Percentiles rank a stretch among this genome's conserved stretches.
phyloP scores from a whole-genome alignment of 1,284 basidiomycete genomes.

The Malassezia vespertilionis region DNA sequence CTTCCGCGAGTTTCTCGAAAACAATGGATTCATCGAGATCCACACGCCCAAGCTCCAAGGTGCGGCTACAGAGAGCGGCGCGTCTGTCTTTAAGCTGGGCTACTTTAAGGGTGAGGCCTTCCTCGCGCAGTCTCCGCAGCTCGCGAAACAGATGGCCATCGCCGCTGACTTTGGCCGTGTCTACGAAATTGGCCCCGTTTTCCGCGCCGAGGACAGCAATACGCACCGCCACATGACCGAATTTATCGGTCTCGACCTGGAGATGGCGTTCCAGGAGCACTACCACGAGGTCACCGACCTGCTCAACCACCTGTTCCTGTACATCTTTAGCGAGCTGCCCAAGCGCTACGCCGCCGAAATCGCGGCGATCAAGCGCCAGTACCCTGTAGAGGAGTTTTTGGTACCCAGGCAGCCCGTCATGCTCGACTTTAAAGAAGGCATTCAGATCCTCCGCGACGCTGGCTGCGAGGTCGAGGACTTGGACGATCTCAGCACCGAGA shows the following conservation, averaged over 20 bases:
- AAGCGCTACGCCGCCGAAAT: constrained; percentile 70
- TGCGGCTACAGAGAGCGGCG: constrained; percentile 90
- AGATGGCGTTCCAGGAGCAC: constrained; percentile 96
- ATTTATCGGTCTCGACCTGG: constrained; percentile 95
- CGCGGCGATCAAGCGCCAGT: constrained; percentile 69
- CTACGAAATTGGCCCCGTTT: constrained; percentile 86
- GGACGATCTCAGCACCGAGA: constrained; percentile 45
- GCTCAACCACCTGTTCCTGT: constrained; percentile 42
- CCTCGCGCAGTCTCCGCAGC: constrained; percentile 90
- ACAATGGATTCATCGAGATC: constrained; percentile 76
- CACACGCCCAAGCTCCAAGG: constrained; percentile 96
- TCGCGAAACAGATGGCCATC: constrained; percentile 99
- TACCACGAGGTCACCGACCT: constrained; percentile 64
- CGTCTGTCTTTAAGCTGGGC: constrained; percentile 91
- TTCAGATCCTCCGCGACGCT: constrained; percentile 38
- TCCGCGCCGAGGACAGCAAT: constrained; percentile 96
- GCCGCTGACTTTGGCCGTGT: constrained; percentile 95
- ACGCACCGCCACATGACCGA: constrained; percentile 97
- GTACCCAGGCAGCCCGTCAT: constrained; percentile 40
- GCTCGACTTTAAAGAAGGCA: constrained; percentile 40
- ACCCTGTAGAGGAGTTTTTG: constrained; percentile 58
- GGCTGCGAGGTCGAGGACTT: constrained; percentile 39
- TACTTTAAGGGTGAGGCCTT: constrained; percentile 96
- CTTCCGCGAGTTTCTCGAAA: constrained; percentile 75
- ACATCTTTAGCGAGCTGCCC: constrained; percentile 46